Conservation (phyloP, 345 rosid species). For the Arabidopsis suecica region DNA sequence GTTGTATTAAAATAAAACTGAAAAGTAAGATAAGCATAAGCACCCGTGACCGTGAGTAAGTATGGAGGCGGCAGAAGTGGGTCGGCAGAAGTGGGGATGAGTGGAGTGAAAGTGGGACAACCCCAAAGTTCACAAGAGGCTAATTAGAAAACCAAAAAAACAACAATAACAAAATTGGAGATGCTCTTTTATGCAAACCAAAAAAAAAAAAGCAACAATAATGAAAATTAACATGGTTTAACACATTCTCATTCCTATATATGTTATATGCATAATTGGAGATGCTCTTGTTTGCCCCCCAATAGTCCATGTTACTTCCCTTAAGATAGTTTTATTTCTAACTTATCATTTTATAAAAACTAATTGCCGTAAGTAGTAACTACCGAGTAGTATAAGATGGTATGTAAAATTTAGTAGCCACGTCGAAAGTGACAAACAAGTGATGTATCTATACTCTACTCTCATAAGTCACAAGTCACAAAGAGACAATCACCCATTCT, state of each 20-base stretch:
- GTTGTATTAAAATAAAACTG: conserved; percentile 24
- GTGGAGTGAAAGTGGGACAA: conserved; percentile 41
- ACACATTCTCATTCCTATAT: conserved; percentile 19
- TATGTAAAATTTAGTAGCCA: conserved; percentile 8
- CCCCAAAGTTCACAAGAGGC: conserved; percentile 40
- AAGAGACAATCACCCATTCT: conserved; percentile 39
- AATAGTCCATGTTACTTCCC: not conserved
- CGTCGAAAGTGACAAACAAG: conserved; percentile 27
- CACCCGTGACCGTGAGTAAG: conserved; percentile 41
- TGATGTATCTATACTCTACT: conserved; percentile 16
- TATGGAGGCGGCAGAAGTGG: conserved; percentile 44
- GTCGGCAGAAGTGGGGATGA: conserved; percentile 42
- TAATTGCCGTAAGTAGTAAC: conserved; percentile 12
- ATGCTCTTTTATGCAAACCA: too few relatives aligned
- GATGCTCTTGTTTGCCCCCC: conserved; percentile 16
- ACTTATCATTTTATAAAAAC: not conserved
- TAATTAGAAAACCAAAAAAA: not conserved
- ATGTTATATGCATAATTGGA: not conserved
- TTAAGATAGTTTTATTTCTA: not conserved
- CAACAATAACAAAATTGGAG: not conserved
- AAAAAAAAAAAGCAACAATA: not conserved
- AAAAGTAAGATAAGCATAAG: conserved; percentile 19
- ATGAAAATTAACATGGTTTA: conserved; percentile 13
- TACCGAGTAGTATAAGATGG: conserved; percentile 13
- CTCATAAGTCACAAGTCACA: conserved; percentile 27